These are phyloP conservation scores for Tolypocladium tundrense DNA, from an alignment of 2,329 filamentous ascomycete genomes.

Conservation along the genomic window DNA sequence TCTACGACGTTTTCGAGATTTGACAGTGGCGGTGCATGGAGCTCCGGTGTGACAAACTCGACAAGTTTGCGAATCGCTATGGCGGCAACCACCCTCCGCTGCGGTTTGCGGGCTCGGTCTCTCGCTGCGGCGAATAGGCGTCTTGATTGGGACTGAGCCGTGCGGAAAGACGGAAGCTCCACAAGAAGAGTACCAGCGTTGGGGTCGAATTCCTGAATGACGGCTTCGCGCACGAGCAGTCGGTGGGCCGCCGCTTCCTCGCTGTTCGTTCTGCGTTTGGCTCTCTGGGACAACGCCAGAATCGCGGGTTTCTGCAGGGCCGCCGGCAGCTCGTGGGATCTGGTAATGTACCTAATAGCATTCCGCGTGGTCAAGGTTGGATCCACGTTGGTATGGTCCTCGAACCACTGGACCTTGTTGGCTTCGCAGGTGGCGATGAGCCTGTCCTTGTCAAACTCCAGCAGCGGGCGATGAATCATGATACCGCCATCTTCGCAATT, in stretches of 20 bases:
- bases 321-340: conserved; percentile 49
- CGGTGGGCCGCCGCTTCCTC: conserved; percentile 43
- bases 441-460: conserved; percentile 60
- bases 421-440: conserved; percentile 65
- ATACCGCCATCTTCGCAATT: conserved; percentile 56
- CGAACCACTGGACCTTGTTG: conserved; percentile 64
- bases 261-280: conserved; percentile 29
- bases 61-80: conserved; percentile 38
- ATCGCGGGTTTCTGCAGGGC: conserved; percentile 60
- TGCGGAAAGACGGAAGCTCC: conserved; percentile 28
- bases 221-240: conserved; percentile 37
- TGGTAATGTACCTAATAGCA: conserved; percentile 59
- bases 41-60: conserved; percentile 39
- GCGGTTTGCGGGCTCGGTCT: conserved; percentile 16
- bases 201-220: conserved; percentile 36
- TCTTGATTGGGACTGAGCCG: background rate
- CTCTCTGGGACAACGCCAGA: conserved; percentile 46
- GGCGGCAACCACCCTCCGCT: conserved; percentile 33
- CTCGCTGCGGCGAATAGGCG: conserved; percentile 13
- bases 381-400: conserved; percentile 76
- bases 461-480: conserved; percentile 56
- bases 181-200: conserved; percentile 37
- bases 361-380: conserved; percentile 70
- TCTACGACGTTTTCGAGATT: conserved; percentile 35
- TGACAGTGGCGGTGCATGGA: conserved; percentile 27